Conservation (phyloP, 306 rosid species). For the Ochetophila trinervis region DNA sequence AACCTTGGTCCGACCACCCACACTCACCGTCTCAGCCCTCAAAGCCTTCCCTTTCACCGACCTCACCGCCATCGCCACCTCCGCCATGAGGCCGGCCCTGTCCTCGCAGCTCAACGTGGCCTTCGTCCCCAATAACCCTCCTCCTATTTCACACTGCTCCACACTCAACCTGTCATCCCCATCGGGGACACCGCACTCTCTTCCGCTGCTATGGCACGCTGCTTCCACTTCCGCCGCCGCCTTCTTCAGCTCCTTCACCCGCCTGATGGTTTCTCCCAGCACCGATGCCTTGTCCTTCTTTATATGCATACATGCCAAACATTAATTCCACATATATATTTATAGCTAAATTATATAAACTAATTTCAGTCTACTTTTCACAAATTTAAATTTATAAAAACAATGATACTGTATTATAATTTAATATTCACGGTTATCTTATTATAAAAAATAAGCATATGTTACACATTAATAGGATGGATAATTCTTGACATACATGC, state of each 20-base stretch:
- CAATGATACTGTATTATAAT: too few species aligned
- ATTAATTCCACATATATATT: too few species aligned
- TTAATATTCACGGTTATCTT: too few species aligned
- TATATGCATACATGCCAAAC: background rate
- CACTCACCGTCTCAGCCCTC: slow-evolving; percentile 58
- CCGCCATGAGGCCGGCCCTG: slow-evolving; percentile 46
- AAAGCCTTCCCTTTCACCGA: slow-evolving; percentile 46
- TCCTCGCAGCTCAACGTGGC: slow-evolving; percentile 49
- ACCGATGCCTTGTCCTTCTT: slow-evolving; percentile 76
- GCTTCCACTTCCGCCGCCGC: slow-evolving; percentile 40
- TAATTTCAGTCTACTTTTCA: too few species aligned
- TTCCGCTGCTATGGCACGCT: slow-evolving; percentile 9
- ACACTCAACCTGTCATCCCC: slow-evolving; percentile 37
- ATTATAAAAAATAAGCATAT: too few species aligned
- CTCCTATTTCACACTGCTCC: slow-evolving; percentile 34
- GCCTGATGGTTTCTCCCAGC: slow-evolving; percentile 50
- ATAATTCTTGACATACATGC: too few species aligned
- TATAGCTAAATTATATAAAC: too few species aligned
- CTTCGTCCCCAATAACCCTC: slow-evolving; percentile 30
- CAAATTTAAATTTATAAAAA: too few species aligned
- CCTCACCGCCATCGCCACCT: slow-evolving; percentile 38
- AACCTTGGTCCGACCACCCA: slow-evolving; percentile 54
- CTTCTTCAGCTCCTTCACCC: slow-evolving; percentile 51
- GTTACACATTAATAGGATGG: too few species aligned
- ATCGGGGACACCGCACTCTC: slow-evolving; percentile 43